Percentiles rank a stretch among this genome's conserved stretches.
phyloP scores from a whole-genome alignment of 805 yeast genomes.

The Millerozyma acaciae region DNA sequence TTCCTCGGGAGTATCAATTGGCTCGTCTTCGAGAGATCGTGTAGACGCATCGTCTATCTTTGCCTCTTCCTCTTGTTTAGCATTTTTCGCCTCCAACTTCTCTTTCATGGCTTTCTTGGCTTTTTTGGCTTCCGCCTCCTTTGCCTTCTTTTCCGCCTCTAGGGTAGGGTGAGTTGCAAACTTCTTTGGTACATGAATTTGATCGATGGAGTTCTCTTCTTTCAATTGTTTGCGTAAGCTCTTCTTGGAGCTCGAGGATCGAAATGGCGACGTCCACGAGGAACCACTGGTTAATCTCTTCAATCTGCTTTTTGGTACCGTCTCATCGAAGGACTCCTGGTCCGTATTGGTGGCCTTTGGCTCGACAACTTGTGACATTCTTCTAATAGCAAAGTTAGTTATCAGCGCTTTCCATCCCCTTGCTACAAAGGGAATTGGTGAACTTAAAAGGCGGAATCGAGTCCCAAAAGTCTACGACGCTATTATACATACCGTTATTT shows the following conservation, averaged over 20 bases:
- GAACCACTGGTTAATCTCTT: slow-evolving; percentile 28
- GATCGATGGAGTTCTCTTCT: slow-evolving; percentile 29
- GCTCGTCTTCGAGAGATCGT: slow-evolving; percentile 18
- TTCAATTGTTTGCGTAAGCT: slow-evolving; percentile 34
- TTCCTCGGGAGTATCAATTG: slow-evolving; percentile 6
- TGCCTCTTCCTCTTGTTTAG: slow-evolving; percentile 50
- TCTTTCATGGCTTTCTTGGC: slow-evolving; percentile 36
- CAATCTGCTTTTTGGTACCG: slow-evolving; percentile 17
- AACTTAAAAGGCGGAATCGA: too few relatives aligned
- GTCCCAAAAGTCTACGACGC: too few relatives aligned
- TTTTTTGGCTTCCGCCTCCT: slow-evolving; percentile 10
- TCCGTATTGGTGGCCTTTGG: slow-evolving; percentile 8
- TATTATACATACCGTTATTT: too few relatives aligned
- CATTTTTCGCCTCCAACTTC: slow-evolving; percentile 10
- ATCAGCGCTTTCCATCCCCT: too few relatives aligned
- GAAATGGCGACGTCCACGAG: slow-evolving; percentile 43
- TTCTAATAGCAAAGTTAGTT: too few relatives aligned
- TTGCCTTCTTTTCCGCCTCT: slow-evolving; percentile 23
- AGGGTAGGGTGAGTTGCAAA: slow-evolving; percentile 38
- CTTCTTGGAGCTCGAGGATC: slow-evolving; percentile 22
- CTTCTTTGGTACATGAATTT: slow-evolving; percentile 37
- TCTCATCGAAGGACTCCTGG: slow-evolving; percentile 4
- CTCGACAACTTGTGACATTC: slow-evolving; percentile 17
- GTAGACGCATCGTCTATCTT: slow-evolving; percentile 6
- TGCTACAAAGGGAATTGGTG: too few relatives aligned